phyloP scores from a whole-genome alignment of 306 rosid species.

The Lagenaria siceraria region DNA sequence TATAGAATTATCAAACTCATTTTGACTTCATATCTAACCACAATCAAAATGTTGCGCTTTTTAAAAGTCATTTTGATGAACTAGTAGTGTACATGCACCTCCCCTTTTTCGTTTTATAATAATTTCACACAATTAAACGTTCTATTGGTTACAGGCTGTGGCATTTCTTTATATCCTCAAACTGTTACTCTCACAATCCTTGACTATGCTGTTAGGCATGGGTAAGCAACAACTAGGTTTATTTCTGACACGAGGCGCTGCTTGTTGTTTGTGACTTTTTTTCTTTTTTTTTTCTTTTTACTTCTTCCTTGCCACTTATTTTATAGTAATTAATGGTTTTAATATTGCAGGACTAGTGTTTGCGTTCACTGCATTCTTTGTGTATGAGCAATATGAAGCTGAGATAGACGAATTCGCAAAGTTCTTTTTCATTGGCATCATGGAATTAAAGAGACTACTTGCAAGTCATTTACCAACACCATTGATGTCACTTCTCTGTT shows the following conservation, averaged over 20 bases:
- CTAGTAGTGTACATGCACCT: not conserved
- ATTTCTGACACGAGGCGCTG: not conserved
- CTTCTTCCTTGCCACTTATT: not conserved
- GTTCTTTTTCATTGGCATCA: conserved; percentile 15
- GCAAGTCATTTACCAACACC: conserved; percentile 29
- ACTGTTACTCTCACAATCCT: conserved; percentile 25
- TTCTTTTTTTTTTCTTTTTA: too few species aligned
- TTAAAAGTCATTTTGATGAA: not conserved
- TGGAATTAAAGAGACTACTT: conserved; percentile 20
- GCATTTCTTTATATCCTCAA: conserved; percentile 43
- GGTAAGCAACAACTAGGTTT: conserved; percentile 36
- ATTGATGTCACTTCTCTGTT: conserved; percentile 16
- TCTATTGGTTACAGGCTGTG: conserved; percentile 31
- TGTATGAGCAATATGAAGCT: conserved; percentile 68
- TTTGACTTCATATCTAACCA: too few species aligned
- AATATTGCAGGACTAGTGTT: conserved; percentile 43
- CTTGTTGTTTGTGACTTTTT: not conserved
- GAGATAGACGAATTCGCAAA: conserved; percentile 43
- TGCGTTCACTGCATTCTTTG: conserved; percentile 59
- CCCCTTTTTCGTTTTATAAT: not conserved
- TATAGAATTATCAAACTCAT: not conserved
- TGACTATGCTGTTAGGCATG: conserved; percentile 31
- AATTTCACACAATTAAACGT: not conserved
- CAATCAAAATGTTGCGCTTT: too few species aligned
- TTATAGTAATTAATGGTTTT: not conserved